Evolutionary conservation across 352 stramenopile species (phyloP), one percentile per base, ranked within the genome.

Genomic region (Bremia lactucae): DNA sequence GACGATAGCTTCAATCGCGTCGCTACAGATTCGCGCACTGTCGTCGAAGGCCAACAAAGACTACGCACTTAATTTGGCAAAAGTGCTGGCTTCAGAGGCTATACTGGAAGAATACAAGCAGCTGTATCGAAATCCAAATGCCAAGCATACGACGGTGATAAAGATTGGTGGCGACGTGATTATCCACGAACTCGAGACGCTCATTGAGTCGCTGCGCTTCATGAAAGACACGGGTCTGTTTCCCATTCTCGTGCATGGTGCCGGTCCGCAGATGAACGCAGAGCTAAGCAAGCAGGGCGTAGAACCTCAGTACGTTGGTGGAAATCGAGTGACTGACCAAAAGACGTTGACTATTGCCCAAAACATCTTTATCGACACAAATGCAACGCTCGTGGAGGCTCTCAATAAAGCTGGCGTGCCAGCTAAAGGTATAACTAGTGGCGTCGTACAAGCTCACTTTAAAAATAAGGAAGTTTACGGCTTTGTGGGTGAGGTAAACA

Each of bases 81-180:
- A 66, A 46, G 56, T 70, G 19, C 53, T 91, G 29, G 61, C 56
- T 25, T 63, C 72, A 5, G 68, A 80, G 33, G 43, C 37, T 8
- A 73, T 82, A 34, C 62, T 88, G 13, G 46, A 73, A 14, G 75
- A 88, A 56, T 88, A 87, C 55, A 49, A 75, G 36, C 56, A 68
- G 45, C 58, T 85, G 48, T 91, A 91, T 51, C 65, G 76, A 34
- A 84, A 68, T 19, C 76, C 79, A 2, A 76, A 74, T 40, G 66
- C 68, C 25, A 71, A 65, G 46, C 79, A 71, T 51, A 87, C 73
- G 35, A 86, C 79, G 0, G 81, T 95, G 6, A 91, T 95, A 48
- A 95, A 95, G 56, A 89, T 94, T 38, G 83, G 83, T 39, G 83
- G 83, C 21, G 83, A 94, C 25, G 79, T 95, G 21, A 82, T 95